Conservation (phyloP, 2,329 filamentous ascomycete genomes). For the Fusarium sororula region DNA sequence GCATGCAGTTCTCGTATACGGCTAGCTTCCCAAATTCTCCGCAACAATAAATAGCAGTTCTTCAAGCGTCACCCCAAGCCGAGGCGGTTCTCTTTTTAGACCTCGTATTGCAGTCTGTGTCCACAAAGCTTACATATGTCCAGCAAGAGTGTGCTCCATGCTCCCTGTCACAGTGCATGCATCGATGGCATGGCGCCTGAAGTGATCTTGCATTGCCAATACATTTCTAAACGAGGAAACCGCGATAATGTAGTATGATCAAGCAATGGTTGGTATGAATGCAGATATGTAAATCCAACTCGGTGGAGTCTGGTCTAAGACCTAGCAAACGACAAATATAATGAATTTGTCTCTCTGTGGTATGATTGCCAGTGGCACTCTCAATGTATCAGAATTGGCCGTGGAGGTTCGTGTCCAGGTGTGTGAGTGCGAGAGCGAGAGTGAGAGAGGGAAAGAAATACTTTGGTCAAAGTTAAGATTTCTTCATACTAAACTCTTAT, state of each 20-base stretch:
- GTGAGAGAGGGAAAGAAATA: not conserved
- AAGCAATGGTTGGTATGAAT: slow-evolving; percentile 1
- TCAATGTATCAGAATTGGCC: not conserved
- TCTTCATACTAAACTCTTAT: not conserved
- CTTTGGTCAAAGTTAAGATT: not conserved
- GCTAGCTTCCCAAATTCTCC: slow-evolving; percentile 7
- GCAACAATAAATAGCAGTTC: slow-evolving; percentile 7
- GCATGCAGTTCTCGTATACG: slow-evolving; percentile 1
- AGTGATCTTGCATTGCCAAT: slow-evolving; percentile 3
- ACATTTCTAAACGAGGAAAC: slow-evolving; percentile 5
- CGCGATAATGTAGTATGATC: not conserved
- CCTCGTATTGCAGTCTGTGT: slow-evolving; percentile 34
- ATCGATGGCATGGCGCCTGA: not conserved
- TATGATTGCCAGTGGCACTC: not conserved
- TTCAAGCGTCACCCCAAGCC: not conserved
- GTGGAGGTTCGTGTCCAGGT: not conserved
- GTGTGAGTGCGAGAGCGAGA: not conserved
- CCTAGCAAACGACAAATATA: slow-evolving; percentile 23
- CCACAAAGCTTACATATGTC: slow-evolving; percentile 18
- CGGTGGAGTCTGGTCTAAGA: slow-evolving; percentile 35
- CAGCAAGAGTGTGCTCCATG: slow-evolving; percentile 7
- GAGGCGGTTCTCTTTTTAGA: slow-evolving; percentile 16
- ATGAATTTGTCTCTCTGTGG: not conserved
- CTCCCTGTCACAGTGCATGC: slow-evolving; percentile 2
- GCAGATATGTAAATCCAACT: slow-evolving; percentile 19